Evolutionary conservation across 805 yeast species (phyloP), one percentile per base, ranked within the genome.

Genomic region (Middelhovenomyces tepae): DNA sequence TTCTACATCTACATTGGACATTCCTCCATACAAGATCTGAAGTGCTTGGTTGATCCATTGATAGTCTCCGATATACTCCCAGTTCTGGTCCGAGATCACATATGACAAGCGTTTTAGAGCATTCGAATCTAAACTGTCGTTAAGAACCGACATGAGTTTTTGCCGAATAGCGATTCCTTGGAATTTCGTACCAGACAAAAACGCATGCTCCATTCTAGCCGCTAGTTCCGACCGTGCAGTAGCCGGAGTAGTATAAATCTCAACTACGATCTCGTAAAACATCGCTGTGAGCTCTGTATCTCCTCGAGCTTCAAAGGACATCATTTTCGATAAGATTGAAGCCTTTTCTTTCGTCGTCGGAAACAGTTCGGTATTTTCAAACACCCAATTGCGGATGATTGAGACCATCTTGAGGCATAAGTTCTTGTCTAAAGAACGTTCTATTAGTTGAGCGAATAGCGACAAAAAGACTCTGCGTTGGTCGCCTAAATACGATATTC

Each of bases 301-400:
- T 3, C 94, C 94, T 42, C 94, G 69, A 27, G 78, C 67, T 50
- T 89, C 97, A 53, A 85, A 87, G 1, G 83, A 81, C 71, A 89
- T 73, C 95, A 93, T 86, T 57, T 91, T 91, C 9, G 87, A 72
- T 37, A 91, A 63, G 25, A 91, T 78, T 0, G 94, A 96, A 1
- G 97, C 95, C 53, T 91, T 91, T 50, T 91, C 99, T 53, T 91
- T 93, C 2, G 81, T 75, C 0, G 97, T 84, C 3, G 99, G 99
- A 64, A 86, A 86, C 15, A 84, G 66, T 43, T 84, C 95, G 3
- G 74, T 65, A 36, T 78, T 73, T 2, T 84, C 73, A 51, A 93
- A 86, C 0, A 87, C 89, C 98, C 99, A 91, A 10, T 70, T 69
- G 48, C 87, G 73, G 1, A 87, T 89, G 43, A 86, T 76, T 18